phyloP scores from a whole-genome alignment of 331 rosid genomes.

The Rosa hybrid region DNA sequence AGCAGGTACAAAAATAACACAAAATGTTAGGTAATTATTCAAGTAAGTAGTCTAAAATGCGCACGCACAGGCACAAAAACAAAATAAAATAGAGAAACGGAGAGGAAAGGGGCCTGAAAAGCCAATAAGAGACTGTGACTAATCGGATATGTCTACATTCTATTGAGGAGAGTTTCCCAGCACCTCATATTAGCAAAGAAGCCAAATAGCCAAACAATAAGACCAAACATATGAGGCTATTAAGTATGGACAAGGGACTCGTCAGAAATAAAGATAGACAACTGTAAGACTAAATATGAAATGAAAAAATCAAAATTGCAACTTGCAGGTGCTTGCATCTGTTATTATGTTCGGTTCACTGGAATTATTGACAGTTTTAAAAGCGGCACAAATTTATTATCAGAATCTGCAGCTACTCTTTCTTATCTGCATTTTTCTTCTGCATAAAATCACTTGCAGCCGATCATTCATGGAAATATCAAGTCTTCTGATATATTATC shows the following conservation, averaged over 20 bases:
- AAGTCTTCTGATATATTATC: too few relatives aligned
- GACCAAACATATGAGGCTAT: not conserved
- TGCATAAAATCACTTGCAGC: too few relatives aligned
- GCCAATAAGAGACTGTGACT: not conserved
- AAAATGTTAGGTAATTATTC: not conserved
- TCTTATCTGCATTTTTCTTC: too few relatives aligned
- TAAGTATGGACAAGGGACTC: not conserved
- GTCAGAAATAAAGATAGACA: not conserved
- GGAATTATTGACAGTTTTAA: too few relatives aligned
- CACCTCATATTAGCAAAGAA: not conserved
- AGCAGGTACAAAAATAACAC: not conserved
- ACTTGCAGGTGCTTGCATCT: too few relatives aligned
- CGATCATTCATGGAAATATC: too few relatives aligned
- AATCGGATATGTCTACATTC: not conserved
- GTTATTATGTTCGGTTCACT: too few relatives aligned
- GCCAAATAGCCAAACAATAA: conserved; percentile 1
- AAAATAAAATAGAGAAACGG: not conserved
- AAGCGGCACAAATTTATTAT: too few relatives aligned
- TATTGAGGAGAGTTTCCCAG: not conserved
- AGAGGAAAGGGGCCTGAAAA: not conserved
- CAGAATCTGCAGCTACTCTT: too few relatives aligned
- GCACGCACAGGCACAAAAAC: not conserved
- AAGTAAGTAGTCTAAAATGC: not conserved
- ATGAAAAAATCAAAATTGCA: too few relatives aligned
- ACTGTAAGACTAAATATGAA: too few relatives aligned